Base-by-base conservation (phyloP, 139 green algal species). In the Closterium sp. region DNA sequence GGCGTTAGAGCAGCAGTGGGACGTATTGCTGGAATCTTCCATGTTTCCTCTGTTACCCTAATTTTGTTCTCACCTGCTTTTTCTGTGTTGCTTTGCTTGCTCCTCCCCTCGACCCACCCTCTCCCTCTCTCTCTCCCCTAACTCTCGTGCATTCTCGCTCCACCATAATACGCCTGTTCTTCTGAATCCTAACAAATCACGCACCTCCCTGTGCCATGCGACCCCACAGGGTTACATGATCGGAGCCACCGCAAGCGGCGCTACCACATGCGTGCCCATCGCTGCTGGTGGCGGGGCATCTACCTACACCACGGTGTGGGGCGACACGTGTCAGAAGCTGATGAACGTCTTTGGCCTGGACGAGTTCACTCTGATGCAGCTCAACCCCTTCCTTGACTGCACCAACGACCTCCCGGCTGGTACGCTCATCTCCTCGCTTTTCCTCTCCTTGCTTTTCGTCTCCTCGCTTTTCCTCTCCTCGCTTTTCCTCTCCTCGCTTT, bases 301-400 rank as follows among this genome's bases (percentile, higher is more conserved):
- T 10, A 92, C 90, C 24, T 89, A 92, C 42, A 92, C 70, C 31
- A 31, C 70, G 1, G 31, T 32, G 5, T 29, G 28, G 32, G 90
- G 90, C 4, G 90, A 92, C 90, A 89, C 90, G 22, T 92, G 90
- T 24, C 22, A 89, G 38, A 22, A 73, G 50, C 50, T 73, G 50
- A 73, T 73, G 0, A 22, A 22, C 50, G 17, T 21, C 9, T 73
- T 73, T 22, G 50, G 50, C 50, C 50, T 73, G 50, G 50, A 73
- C 50, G 0, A 73, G 50, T 21, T 73, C 2, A 73, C 50, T 73
- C 50, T 73, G 50, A 21, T 73, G 50, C 50, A 22, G 50, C 50
- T 73, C 10, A 73, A 73, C 50, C 50, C 50, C 50, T 73, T 73
- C 50, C 50, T 73, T 73, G 50, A 73, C 50, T 73, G 50, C 50